Evolutionary conservation across 371 early-diverging fungal genomes (phyloP), one percentile per base, ranked within the genome.

Genomic region (Syncephalastrum monosporum): DNA sequence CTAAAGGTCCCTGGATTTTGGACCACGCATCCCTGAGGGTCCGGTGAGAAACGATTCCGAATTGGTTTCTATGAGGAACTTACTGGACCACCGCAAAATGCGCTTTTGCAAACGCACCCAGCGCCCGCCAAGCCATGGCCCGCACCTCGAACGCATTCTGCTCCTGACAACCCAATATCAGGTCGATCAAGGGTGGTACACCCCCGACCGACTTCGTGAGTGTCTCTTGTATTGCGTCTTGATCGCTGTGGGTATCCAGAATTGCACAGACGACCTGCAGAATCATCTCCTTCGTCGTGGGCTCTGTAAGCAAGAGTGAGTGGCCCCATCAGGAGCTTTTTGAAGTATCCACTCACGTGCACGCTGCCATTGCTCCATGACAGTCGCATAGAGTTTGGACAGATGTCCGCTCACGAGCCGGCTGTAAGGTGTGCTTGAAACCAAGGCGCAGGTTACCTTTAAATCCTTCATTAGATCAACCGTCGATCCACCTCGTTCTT

Each of bases 391-490:
- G 4, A 73, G 45, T 4, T 58, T 62, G 3, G 68, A 52, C 13
- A 81, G 59, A 58, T 79, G 75, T 3, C 68, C 59, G 25, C 53
- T 41, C 12, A 74, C 62, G 10, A 84, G 55, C 21, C 77, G 69
- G 23, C 80, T 78, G 59, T 82, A 83, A 5, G 81, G 61, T 42
- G 71, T 67, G 33, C 77, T 81, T 21, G 63, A 55, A 1, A 82
- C 68, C 19, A 86, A 65, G 0, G 63, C 53, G 4, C 61, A 56
- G 0, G 66, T 42, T 6, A 70, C 65, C 68, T 27, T 27, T 76
- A 53, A 1, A 1, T 1, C 27, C 5, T 25, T 12, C 6, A 33
- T 33, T 33, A 33, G 38, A 33, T 33, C 2, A 33, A 33, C 2
- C 10, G 8, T 33, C 2, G 38, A 33, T 29, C 38, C 7, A 33